phyloP scores from a whole-genome alignment of 75 land plant species.

The Sequoia sempervirens region DNA sequence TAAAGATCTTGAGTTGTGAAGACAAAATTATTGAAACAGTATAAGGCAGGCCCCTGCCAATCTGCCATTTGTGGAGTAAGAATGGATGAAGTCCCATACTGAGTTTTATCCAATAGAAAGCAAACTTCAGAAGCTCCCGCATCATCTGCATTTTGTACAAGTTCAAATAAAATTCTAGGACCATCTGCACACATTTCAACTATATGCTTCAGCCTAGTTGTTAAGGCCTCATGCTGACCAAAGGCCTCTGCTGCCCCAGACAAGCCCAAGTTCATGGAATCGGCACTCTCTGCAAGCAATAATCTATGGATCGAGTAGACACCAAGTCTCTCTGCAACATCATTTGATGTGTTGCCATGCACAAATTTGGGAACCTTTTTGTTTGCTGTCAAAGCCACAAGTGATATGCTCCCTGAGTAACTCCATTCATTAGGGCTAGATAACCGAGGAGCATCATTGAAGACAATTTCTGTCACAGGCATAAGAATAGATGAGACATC shows the following conservation, averaged over 20 bases:
- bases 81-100: conserved; percentile 83
- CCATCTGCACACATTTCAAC: conserved; percentile 99
- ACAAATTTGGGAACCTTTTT: conserved; percentile 52
- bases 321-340: conserved; percentile 91
- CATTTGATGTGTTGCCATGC: conserved; percentile 93
- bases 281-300: conserved; percentile 88
- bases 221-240: no score
- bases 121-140: conserved; percentile 88
- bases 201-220: conserved; percentile 86
- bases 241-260: conserved; percentile 85
- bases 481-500: conserved; percentile 57
- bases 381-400: conserved; percentile 24
- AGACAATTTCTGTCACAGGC: conserved; percentile 61
- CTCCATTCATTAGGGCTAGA: conserved; percentile 30
- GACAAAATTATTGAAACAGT: conserved; percentile 82
- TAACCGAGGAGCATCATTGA: conserved; percentile 96
- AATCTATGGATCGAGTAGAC: conserved; percentile 79
- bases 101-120: conserved; percentile 84
- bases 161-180: conserved; percentile 87
- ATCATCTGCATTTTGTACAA: conserved; percentile 97
- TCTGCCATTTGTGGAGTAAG: conserved; percentile 94
- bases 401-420: neutral
- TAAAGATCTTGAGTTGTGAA: conserved; percentile 85
- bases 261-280: conserved; percentile 85
- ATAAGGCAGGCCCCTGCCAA: conserved; percentile 97